Evolutionary conservation across 2,329 filamentous ascomycete genomes (phyloP), one percentile per base, ranked within the genome.

Genomic region (Colletotrichum liaoningense): DNA sequence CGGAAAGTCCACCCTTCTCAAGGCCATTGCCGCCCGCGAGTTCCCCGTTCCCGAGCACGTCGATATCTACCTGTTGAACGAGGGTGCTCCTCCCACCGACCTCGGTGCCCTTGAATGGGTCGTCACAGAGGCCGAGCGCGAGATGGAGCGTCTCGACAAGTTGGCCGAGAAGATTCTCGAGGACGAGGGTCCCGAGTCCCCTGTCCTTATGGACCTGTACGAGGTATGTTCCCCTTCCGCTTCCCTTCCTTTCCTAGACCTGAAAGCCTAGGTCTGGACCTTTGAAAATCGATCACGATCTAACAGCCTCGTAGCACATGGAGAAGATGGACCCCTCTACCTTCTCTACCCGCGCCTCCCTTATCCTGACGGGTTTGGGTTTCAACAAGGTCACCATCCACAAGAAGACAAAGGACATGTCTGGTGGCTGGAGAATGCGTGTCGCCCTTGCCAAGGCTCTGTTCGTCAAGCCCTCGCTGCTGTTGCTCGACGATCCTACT

Each of bases 321-420:
- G 97, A 99, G 86, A 93, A 92, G 85, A 98, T 99, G 96, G 97
- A 99, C 80, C 97, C 97, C 60, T 97, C 95, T 49, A 99, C 97
- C 65, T 99, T 99, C 86, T 88, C 95, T 81, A 98, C 96, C 75
- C 95, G 97, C 82, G 97, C 97, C 74, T 98, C 96, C 69, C 92
- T 98, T 77, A 99, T 99, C 83, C 86, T 99, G 79, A 99, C 97
- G 69, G 97, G 97, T 95, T 93, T 99, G 73, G 97, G 97, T 77
- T 99, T 99, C 92, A 98, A 99, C 92, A 98, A 98, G 89, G 87
- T 86, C 79, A 99, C 97, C 69, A 98, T 99, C 82, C 88, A 97
- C 85, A 99, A 99, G 91, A 98, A 97, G 92, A 99, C 97, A 80
- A 99, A 98, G 91, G 97, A 99, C 84, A 99, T 99, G 97, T 99